These are phyloP conservation scores for Hyphopichia homilentoma DNA, from an alignment of 805 yeast species.

Conservation along the genomic window DNA sequence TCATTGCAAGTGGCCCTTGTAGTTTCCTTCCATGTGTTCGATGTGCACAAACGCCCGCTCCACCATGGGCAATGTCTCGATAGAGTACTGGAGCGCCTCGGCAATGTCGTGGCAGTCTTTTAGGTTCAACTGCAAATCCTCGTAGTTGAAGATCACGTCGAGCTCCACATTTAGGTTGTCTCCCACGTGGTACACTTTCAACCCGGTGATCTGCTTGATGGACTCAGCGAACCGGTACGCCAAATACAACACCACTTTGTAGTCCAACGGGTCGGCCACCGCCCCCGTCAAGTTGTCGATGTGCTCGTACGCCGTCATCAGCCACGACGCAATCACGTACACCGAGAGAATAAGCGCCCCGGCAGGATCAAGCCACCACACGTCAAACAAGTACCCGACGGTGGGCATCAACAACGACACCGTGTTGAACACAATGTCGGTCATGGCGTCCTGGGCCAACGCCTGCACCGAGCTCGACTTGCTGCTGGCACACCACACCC, in stretches of 20 bases:
- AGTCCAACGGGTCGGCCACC: slow-evolving; percentile 57
- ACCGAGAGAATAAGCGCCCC: slow-evolving; percentile 66
- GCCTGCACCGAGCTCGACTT: slow-evolving; percentile 71
- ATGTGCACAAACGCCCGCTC: slow-evolving; percentile 82
- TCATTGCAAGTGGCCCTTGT: slow-evolving; percentile 36
- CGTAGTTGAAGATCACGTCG: slow-evolving; percentile 52
- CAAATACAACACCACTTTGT: slow-evolving; percentile 63
- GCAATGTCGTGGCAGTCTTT: slow-evolving; percentile 78
- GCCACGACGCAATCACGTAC: slow-evolving; percentile 65
- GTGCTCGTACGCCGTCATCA: slow-evolving; percentile 62
- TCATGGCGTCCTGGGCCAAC: slow-evolving; percentile 75
- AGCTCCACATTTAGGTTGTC: slow-evolving; percentile 75
- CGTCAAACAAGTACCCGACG: slow-evolving; percentile 45
- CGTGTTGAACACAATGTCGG: slow-evolving; percentile 70
- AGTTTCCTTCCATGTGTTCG: slow-evolving; percentile 53
- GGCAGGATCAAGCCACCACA: slow-evolving; percentile 73
- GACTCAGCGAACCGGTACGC: slow-evolving; percentile 67
- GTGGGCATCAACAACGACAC: slow-evolving; percentile 72
- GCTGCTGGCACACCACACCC: slow-evolving; percentile 58
- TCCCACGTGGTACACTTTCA: slow-evolving; percentile 75
- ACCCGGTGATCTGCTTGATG: slow-evolving; percentile 59
- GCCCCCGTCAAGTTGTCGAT: slow-evolving; percentile 74
- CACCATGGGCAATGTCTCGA: slow-evolving; percentile 72
- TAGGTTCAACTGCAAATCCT: slow-evolving; percentile 44
- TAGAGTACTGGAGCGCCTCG: slow-evolving; percentile 75